Evolutionary conservation across 1,284 basidiomycete genomes (phyloP).

Genomic region (Neonothopanus nambi): DNA sequence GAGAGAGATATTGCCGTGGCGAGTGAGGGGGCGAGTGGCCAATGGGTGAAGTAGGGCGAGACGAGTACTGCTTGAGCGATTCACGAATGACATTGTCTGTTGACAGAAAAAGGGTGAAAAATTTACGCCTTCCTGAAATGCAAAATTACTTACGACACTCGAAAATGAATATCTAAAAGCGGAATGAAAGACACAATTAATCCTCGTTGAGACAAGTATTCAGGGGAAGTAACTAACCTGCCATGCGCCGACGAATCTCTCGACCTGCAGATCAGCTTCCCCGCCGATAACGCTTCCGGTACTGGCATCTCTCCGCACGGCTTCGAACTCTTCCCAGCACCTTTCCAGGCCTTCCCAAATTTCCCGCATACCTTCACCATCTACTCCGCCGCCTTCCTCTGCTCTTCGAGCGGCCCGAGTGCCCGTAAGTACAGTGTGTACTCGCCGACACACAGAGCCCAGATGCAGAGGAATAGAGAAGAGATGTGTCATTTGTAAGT

Average conservation of each 20-base stretch:
- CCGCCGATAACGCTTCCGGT: conserved; percentile 38
- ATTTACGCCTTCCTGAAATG: neutral
- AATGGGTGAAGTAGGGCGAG: conserved; percentile 2
- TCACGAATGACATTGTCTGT: conserved; percentile 69
- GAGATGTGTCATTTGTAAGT: conserved; percentile 33
- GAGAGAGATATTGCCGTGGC: conserved; percentile 27
- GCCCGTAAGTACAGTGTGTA: conserved; percentile 77
- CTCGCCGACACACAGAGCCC: conserved; percentile 68
- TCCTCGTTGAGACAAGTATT: neutral
- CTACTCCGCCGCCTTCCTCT: conserved; percentile 49
- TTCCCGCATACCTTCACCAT: conserved; percentile 61
- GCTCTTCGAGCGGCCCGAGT: conserved; percentile 62
- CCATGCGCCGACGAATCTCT: conserved; percentile 69
- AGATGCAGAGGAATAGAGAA: conserved; percentile 69
- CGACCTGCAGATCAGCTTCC: conserved; percentile 52
- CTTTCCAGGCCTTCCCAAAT: conserved; percentile 81
- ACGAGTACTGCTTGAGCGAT: conserved; percentile 55
- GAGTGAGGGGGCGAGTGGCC: conserved; percentile 40
- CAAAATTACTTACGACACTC: conserved; percentile 65
- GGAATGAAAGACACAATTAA: conserved; percentile 9
- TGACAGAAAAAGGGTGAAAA: neutral
- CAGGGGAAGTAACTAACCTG: conserved; percentile 46
- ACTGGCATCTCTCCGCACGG: conserved; percentile 44
- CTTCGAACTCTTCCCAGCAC: conserved; percentile 81
- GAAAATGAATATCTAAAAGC: conserved; percentile 69